Base-by-base conservation (phyloP, 768 basidiomycete species). In the Podaxis sp. region DNA sequence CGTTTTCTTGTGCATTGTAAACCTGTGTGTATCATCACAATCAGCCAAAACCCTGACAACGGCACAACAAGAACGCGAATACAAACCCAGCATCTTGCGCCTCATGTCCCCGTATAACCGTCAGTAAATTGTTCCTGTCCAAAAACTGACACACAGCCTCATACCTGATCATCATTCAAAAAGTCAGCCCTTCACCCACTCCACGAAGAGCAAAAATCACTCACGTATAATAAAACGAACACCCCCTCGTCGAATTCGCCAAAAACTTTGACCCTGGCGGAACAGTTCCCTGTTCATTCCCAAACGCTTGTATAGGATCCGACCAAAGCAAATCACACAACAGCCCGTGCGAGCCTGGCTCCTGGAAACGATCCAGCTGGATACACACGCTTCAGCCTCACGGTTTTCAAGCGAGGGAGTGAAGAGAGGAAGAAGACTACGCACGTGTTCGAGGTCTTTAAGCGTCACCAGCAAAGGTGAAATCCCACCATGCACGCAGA, bases 241-340 rank as follows among this genome's bases (percentile, higher is more conserved):
- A 98, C 1, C 96, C 96, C 60, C 96, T 78, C 1, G 91, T 92
- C 57, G 81, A 79, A 64, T 98, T 98, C 68, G 92, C 90, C 25
- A 90, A 75, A 65, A 86, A 92, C 0, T 77, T 77, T n/a, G 82
- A 80, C 1, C 85, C 86, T 1, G 76, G 76, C 0, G 81, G 75
- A 63, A 95, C 25, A n/a, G 6, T 18, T 58, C 88, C 81, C 4
- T 84, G 79, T 71, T 97, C 94, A 67, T 89, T 83, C 13, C 94
- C 96, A 69, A 92, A 99, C 65, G 90, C 90, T 18, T 84, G 82
- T 28, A 95, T 83, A 4, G 97, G 97, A 71, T 98, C 97, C 0
- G 95, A 86, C 97, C 97, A 99, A 5, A 99, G 81, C 35, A 99
- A 77, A 69, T 99, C 97, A 69, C 96, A 98, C 65, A 98, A 81